A percentile compares a stretch with the other conserved stretches of the same genome.
Conservation (phyloP, 306 rosid genomes). For the Malus sieversii region DNA sequence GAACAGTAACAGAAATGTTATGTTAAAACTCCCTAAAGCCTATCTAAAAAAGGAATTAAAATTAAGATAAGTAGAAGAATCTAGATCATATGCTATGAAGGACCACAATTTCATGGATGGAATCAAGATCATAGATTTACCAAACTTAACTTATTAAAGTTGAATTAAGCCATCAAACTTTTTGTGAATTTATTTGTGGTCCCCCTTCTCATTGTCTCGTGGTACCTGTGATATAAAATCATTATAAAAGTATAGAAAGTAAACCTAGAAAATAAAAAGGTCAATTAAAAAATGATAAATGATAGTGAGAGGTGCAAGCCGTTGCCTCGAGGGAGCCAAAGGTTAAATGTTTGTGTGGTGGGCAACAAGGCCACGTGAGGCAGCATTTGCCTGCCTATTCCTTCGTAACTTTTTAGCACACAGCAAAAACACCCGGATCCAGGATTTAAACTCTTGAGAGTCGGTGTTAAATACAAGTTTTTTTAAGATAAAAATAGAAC, state of each 20-base stretch:
- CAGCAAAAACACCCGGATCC: neutral
- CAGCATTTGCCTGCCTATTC: constrained; percentile 14
- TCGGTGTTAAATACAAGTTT: too few relatives aligned
- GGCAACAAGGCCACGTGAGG: constrained; percentile 32
- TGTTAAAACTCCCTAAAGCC: too few relatives aligned
- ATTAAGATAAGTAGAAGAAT: neutral
- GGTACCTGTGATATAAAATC: constrained; percentile 17
- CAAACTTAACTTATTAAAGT: neutral
- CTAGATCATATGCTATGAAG: neutral
- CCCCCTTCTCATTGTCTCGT: neutral
- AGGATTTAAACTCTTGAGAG: too few relatives aligned
- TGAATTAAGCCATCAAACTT: neutral
- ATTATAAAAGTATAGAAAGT: neutral
- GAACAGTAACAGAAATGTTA: too few relatives aligned
- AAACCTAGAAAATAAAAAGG: neutral
- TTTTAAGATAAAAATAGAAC: too few relatives aligned
- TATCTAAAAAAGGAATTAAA: neutral
- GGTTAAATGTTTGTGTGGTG: constrained; percentile 24
- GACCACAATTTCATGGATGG: neutral
- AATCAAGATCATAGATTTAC: neutral
- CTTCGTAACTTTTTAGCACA: neutral
- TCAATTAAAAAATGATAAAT: neutral
- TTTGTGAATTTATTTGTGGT: constrained; percentile 10
- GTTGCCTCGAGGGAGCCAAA: neutral
- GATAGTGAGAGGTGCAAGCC: constrained; percentile 12